Evolutionary conservation across 179 eudicot genomes (phyloP).

Genomic region (Pouteria campechiana): DNA sequence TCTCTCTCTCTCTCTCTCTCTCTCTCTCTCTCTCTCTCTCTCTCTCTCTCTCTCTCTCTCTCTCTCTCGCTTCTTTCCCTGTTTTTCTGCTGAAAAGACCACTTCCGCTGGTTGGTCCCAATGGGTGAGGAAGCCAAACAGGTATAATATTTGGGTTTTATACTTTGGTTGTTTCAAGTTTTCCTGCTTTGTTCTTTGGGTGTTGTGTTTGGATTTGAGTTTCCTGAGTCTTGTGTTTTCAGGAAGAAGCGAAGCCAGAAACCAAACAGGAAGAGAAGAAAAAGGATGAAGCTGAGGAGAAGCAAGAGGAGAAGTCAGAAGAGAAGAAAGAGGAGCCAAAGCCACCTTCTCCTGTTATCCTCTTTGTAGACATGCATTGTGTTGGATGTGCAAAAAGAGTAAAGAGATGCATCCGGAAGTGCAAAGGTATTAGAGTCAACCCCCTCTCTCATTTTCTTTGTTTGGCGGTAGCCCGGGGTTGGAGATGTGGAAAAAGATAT

Average conservation of each 20-base stretch:
- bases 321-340: constrained; percentile 27
- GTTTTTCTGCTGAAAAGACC: not conserved
- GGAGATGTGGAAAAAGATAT: not conserved
- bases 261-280: constrained; percentile 20
- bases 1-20: too few species aligned
- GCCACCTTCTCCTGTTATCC: constrained; percentile 57
- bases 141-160: constrained; percentile 23
- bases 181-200: constrained; percentile 2
- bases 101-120: not conserved
- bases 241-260: constrained; percentile 22
- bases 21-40: constrained; percentile 7
- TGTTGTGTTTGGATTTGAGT: not conserved
- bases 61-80: not conserved
- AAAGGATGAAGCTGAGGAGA: constrained; percentile 26
- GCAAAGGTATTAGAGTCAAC: constrained; percentile 42
- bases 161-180: not conserved
- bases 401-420: constrained; percentile 56
- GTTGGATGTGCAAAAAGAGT: constrained; percentile 95
- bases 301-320: constrained; percentile 26
- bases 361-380: constrained; percentile 84
- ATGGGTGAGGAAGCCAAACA: constrained; percentile 84
- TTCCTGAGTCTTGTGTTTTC: not conserved
- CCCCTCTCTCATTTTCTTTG: not conserved
- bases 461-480: not conserved
- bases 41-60: too few species aligned